These are phyloP conservation scores for Mortierella sp. DNA, from an alignment of 371 early-diverging fungal species.

Conservation along the genomic window DNA sequence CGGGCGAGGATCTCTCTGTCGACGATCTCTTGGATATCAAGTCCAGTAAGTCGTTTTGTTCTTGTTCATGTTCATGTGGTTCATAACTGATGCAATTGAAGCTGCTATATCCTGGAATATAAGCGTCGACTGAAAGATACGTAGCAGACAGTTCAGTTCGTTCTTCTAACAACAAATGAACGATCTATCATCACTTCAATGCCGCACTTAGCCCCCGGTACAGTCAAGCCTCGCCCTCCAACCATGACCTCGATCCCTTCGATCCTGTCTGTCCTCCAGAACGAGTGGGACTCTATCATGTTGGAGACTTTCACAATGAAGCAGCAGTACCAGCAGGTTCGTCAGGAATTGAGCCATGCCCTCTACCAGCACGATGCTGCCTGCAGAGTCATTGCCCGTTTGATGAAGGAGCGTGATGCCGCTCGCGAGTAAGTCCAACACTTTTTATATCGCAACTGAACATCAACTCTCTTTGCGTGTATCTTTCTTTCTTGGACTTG, in stretches of 20 bases:
- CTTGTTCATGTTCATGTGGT: background rate
- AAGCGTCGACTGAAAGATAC: background rate
- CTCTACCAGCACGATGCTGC: slow-evolving; percentile 97
- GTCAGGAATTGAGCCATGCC: slow-evolving; percentile 93
- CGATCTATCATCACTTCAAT: background rate
- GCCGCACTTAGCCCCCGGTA: slow-evolving; percentile 67
- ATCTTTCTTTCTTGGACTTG: background rate
- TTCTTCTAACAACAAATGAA: background rate
- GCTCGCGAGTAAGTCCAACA: slow-evolving; percentile 78
- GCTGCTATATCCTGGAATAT: no score
- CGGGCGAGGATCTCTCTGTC: slow-evolving; percentile 77
- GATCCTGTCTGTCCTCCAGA: slow-evolving; percentile 89
- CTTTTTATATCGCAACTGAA: background rate
- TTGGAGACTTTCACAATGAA: slow-evolving; percentile 92
- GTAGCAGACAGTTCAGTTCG: background rate
- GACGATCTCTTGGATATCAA: slow-evolving; percentile 88
- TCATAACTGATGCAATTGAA: background rate
- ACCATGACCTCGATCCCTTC: slow-evolving; percentile 93
- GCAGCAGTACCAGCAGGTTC: slow-evolving; percentile 90
- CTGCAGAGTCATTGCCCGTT: slow-evolving; percentile 93
- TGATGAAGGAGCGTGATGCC: slow-evolving; percentile 91
- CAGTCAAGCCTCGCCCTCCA: slow-evolving; percentile 90
- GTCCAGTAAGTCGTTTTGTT: slow-evolving; percentile 61
- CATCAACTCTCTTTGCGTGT: background rate
- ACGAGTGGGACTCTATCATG: slow-evolving; percentile 96